These are phyloP conservation scores for Penicillium sp. DNA, from an alignment of 2,329 filamentous ascomycete species.

Conservation along the genomic window DNA sequence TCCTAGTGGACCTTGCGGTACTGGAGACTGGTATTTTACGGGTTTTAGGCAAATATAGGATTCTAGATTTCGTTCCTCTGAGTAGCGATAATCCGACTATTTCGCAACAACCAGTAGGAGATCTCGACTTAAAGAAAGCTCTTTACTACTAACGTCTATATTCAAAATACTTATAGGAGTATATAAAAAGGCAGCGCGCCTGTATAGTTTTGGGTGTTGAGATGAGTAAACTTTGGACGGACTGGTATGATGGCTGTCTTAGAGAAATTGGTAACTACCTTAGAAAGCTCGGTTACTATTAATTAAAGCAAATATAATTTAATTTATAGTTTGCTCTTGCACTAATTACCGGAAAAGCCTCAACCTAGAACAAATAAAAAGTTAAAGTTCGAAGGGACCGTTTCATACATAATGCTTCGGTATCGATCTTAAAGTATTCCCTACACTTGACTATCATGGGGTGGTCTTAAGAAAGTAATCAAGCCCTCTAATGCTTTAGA, in stretches of 20 bases:
- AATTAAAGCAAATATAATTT: neutral
- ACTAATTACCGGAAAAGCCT: neutral
- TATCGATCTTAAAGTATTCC: neutral
- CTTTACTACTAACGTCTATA: too few relatives aligned
- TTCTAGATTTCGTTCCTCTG: too few relatives aligned
- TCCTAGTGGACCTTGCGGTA: too few relatives aligned
- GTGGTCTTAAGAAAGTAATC: neutral
- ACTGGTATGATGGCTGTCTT: neutral
- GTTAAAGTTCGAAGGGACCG: neutral
- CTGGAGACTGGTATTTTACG: too few relatives aligned
- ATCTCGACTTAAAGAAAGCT: too few relatives aligned
- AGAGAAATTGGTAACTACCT: neutral
- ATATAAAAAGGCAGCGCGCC: too few relatives aligned
- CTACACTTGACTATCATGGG: neutral
- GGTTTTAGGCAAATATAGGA: too few relatives aligned
- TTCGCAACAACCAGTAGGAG: too few relatives aligned
- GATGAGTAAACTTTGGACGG: too few relatives aligned
- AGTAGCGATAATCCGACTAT: too few relatives aligned
- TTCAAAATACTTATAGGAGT: too few relatives aligned
- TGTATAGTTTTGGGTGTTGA: too few relatives aligned
- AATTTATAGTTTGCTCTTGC: neutral
- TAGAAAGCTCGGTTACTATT: neutral
- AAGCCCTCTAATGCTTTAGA: neutral
- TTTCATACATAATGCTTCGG: neutral
- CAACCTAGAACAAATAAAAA: neutral